phyloP scores from a whole-genome alignment of 352 stramenopile species.

The Pythium rishiriense region DNA sequence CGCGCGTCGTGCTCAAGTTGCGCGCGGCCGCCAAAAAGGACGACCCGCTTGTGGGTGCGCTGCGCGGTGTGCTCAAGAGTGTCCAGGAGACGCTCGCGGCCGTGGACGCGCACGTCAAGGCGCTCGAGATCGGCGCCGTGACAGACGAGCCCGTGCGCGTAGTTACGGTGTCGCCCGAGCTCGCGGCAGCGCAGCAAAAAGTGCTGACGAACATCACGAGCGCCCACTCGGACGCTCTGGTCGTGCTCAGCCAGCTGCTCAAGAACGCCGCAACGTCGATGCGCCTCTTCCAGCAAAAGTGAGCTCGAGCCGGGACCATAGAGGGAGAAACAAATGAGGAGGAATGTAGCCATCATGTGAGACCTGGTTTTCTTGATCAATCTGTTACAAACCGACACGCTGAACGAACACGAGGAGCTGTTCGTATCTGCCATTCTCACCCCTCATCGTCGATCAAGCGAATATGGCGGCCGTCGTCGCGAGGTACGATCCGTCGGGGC shows the following conservation, averaged over 20 bases:
- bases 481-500: slow-evolving; percentile 9
- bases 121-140: slow-evolving; percentile 28
- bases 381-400: background rate
- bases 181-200: slow-evolving; percentile 36
- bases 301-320: background rate
- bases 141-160: slow-evolving; percentile 5
- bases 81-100: slow-evolving; percentile 49
- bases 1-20: slow-evolving; percentile 55
- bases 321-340: background rate
- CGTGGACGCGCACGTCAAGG: slow-evolving; percentile 40
- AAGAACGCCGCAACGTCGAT: slow-evolving; percentile 28
- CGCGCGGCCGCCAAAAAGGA: slow-evolving; percentile 69
- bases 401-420: background rate
- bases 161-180: slow-evolving; percentile 15
- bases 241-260: slow-evolving; percentile 24
- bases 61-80: slow-evolving; percentile 62
- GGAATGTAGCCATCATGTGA: background rate
- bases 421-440: background rate
- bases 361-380: background rate
- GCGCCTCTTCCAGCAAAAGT: slow-evolving; percentile 28
- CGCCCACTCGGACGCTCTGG: slow-evolving; percentile 14
- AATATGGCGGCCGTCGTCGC: slow-evolving; percentile 7
- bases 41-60: slow-evolving; percentile 33
- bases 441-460: background rate
- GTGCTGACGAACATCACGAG: slow-evolving; percentile 8